Base-by-base conservation (phyloP, 2,329 filamentous ascomycete genomes). In the Fusarium sp. region DNA sequence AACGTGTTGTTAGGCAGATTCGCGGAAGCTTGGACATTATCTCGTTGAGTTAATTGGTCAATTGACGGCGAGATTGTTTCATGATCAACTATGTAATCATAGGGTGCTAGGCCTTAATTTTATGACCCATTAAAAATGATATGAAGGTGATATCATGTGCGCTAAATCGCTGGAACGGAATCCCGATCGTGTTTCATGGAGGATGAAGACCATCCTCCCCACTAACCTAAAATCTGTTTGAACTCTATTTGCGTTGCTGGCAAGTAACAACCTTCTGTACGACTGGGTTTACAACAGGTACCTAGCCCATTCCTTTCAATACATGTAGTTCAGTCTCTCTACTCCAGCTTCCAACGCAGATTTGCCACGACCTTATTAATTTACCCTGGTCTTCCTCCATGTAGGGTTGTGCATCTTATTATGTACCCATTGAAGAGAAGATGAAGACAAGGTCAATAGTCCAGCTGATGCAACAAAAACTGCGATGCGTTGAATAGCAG, bases 391-490 rank as follows among this genome's bases (percentile, higher is more conserved):
- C 23, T 61, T 61, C 7, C 6, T 29, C 3, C 28, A 8, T 4
- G 3, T 3, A 8, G 28, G 9, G 5, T 3, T 3, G 5, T 62
- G 56, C 7, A 35, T 8, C 16, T 44, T 61, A 31, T 8, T 6
- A 20, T 54, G 58, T 7, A 44, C 6, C 56, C 39, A 61, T 20
- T 62, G 58, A 3, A 62, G 56, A 6, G 15, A 35, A 5, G 58
- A 53, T 0, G 44, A 62, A 4, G 56, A 39, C 6, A 52, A 9
- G 1, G 58, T 62, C 9, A 62, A 26, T 2, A 62, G 7, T 10
- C 56, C 58, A 15, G 58, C 41, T 11, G 58, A 62, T 4, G 44
- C 56, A 8, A 62, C n/a, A 3, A 62, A 61, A 1, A 62, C 58
- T 6, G 57, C 31, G n/a, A 61, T 24, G 4, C 58, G 44, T 16